Evolutionary conservation across 257 asterid genomes (phyloP).

Genomic region (Forsythia viridissima): DNA sequence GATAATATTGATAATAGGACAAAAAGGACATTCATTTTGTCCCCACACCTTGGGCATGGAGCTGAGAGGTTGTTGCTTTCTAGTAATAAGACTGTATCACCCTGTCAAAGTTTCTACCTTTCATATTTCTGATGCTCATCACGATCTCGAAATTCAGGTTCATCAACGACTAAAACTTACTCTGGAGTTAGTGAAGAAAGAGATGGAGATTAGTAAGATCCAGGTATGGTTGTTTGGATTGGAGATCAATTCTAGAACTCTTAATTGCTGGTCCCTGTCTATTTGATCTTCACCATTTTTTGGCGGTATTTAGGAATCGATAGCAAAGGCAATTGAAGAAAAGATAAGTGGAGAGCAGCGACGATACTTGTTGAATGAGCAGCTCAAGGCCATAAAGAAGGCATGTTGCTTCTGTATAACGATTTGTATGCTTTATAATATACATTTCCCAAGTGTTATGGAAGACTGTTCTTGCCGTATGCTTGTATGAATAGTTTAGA

Average conservation of each 20-base stretch:
- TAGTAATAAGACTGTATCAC: not conserved
- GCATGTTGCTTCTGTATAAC: slow-evolving; percentile 32
- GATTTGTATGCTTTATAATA: slow-evolving; percentile 12
- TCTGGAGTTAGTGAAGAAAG: slow-evolving; percentile 92
- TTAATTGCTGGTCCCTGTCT: not conserved
- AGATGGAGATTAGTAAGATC: slow-evolving; percentile 96
- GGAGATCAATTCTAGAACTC: slow-evolving; percentile 4
- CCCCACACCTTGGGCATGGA: slow-evolving; percentile 3
- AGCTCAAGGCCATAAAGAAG: slow-evolving; percentile 98
- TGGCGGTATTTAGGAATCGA: slow-evolving; percentile 67
- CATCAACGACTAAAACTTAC: slow-evolving; percentile 81
- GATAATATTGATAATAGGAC: not conserved
- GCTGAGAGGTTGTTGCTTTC: not conserved
- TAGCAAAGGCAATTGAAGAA: slow-evolving; percentile 98
- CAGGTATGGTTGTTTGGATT: slow-evolving; percentile 54
- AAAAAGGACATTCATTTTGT: not conserved
- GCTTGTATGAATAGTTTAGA: slow-evolving; percentile 24
- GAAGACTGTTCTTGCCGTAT: slow-evolving; percentile 7
- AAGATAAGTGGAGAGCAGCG: slow-evolving; percentile 99
- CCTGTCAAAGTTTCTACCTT: slow-evolving; percentile 5
- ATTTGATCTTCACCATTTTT: slow-evolving; percentile 24
- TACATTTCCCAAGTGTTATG: slow-evolving; percentile 11
- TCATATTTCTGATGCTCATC: slow-evolving; percentile 18
- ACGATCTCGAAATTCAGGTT: slow-evolving; percentile 50
- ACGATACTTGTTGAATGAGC: slow-evolving; percentile 90